Evolutionary conservation across 2,329 filamentous ascomycete species (phyloP).

Genomic region (Aspergillus ochraceoroseus): DNA sequence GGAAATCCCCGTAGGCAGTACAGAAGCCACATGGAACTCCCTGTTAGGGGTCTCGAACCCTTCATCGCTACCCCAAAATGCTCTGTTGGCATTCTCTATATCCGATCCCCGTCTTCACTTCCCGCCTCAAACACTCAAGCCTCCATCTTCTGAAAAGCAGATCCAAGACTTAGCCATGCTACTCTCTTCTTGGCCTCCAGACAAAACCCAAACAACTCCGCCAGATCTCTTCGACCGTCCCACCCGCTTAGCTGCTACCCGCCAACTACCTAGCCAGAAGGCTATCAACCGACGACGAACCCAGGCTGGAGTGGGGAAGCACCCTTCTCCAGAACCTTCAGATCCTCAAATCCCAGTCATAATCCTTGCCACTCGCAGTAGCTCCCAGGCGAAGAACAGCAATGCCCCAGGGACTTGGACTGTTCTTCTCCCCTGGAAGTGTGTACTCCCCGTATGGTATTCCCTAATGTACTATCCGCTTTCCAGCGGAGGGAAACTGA

Average conservation of each 20-base stretch:
- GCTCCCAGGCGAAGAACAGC: constrained; percentile 34
- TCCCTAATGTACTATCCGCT: constrained; percentile 76
- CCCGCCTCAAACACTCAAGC: constrained; percentile 59
- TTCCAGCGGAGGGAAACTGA: constrained; percentile 71
- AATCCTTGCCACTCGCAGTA: constrained; percentile 57
- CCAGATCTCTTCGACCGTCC: constrained; percentile 64
- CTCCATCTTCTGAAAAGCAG: constrained; percentile 35
- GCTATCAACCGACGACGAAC: constrained; percentile 72
- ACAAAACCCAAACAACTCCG: constrained; percentile 47
- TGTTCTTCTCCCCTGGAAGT: constrained; percentile 83
- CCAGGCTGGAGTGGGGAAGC: constrained; percentile 57
- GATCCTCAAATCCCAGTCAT: constrained; percentile 77
- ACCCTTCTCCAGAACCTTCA: constrained; percentile 52
- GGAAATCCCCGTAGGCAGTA: constrained; percentile 25
- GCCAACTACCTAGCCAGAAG: constrained; percentile 68
- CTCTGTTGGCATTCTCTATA: constrained; percentile 66
- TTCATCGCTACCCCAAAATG: constrained; percentile 62
- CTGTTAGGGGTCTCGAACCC: constrained; percentile 58
- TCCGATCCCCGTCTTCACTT: constrained; percentile 76
- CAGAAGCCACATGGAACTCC: constrained; percentile 40
- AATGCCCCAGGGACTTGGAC: constrained; percentile 70
- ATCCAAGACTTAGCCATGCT: constrained; percentile 52
- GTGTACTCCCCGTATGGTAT: constrained; percentile 79
- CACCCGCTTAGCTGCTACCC: constrained; percentile 59
- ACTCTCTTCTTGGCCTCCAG: constrained; percentile 64